Percentiles rank a stretch among this genome's conserved stretches.
Evolutionary conservation across 2,329 filamentous ascomycete species (phyloP).

Genomic region (Aspergillus puulaauensis): DNA sequence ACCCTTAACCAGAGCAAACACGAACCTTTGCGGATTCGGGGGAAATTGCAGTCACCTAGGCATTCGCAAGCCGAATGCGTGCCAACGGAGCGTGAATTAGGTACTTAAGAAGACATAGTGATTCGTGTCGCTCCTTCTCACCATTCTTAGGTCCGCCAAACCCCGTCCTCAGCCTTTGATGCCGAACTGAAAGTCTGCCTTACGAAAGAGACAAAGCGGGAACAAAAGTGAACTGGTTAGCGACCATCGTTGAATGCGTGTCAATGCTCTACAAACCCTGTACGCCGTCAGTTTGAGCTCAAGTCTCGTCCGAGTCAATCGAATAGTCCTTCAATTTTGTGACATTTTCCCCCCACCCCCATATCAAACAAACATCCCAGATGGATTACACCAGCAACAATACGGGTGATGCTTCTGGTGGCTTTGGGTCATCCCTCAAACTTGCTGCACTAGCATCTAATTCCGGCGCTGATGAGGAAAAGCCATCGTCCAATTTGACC

Average conservation of each 20-base stretch:
- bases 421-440: not conserved
- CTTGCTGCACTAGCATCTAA: not conserved
- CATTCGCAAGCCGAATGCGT: not conserved
- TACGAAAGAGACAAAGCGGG: not conserved
- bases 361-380: not conserved
- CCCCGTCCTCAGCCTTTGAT: not conserved
- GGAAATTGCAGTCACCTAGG: not conserved
- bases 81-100: not conserved
- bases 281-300: not conserved
- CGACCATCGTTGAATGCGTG: not conserved
- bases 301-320: too few relatives aligned
- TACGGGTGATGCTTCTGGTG: not conserved
- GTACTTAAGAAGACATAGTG: not conserved
- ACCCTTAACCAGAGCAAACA: not conserved
- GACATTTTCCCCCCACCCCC: not conserved
- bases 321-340: not conserved
- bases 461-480: conserved; percentile 14
- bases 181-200: not conserved
- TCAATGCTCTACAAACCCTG: not conserved
- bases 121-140: not conserved
- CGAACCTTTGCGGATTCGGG: not conserved
- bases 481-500: conserved; percentile 15
- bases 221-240: not conserved
- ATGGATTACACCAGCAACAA: conserved; percentile 5
- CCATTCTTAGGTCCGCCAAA: not conserved